Conservation (phyloP, 2,329 filamentous ascomycete genomes). For the Aspergillus pseudoviridinutans region DNA sequence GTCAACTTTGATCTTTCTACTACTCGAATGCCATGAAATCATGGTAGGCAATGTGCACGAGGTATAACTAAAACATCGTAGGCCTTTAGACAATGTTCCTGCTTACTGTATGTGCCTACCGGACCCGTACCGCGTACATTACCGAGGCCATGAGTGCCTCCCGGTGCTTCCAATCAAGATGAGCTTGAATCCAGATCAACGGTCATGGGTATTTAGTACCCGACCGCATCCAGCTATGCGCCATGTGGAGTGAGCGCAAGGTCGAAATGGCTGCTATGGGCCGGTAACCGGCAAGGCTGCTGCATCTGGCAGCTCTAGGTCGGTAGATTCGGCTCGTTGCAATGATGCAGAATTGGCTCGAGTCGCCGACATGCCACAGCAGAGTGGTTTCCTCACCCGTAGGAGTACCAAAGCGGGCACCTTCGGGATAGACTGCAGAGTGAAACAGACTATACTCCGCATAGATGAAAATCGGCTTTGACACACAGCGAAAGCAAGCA, state of each 20-base stretch:
- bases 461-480: background rate
- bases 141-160: background rate
- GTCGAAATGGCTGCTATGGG: background rate
- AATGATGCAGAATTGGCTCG: background rate
- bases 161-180: background rate
- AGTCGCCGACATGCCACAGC: background rate
- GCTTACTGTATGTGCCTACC: background rate
- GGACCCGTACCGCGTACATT: background rate
- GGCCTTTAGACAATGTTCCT: background rate
- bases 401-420: background rate
- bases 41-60: background rate
- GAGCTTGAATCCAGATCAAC: background rate
- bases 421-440: background rate
- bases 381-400: background rate
- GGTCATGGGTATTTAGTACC: background rate
- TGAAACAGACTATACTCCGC: background rate
- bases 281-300: background rate
- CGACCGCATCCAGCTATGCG: background rate
- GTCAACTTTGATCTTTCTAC: too few relatives aligned
- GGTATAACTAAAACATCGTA: background rate
- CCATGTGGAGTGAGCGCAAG: background rate
- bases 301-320: background rate
- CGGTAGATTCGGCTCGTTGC: background rate
- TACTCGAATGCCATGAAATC: too few relatives aligned
- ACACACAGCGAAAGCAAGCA: background rate